These are phyloP conservation scores for Symbiotaphrina buchneri DNA, from an alignment of 495 filamentous ascomycete species.

Conservation along the genomic window DNA sequence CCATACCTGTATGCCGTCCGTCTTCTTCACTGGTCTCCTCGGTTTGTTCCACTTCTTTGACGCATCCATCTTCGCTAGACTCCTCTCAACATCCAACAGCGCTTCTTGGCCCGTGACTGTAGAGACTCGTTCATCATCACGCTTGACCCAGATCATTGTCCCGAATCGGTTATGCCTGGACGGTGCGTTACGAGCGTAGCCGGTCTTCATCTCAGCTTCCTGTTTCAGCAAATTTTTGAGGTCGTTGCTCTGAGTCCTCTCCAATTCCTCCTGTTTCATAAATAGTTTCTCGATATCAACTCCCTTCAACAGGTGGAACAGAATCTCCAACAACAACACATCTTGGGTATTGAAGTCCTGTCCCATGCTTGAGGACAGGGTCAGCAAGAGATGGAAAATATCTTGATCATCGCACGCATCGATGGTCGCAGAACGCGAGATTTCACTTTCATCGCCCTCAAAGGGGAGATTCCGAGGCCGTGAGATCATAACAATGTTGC, in stretches of 20 bases:
- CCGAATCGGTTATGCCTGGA: slow-evolving; percentile 88
- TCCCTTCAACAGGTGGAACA: slow-evolving; percentile 84
- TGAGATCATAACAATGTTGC: slow-evolving; percentile 71
- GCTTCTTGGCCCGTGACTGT: slow-evolving; percentile 77
- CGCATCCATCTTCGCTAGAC: slow-evolving; percentile 72
- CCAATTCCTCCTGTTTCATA: slow-evolving; percentile 48
- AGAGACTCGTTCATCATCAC: slow-evolving; percentile 50
- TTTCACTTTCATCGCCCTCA: slow-evolving; percentile 67
- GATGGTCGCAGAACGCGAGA: slow-evolving; percentile 69
- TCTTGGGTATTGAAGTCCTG: slow-evolving; percentile 85
- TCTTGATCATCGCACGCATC: slow-evolving; percentile 80
- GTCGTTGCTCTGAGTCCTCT: slow-evolving; percentile 45
- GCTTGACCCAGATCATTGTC: slow-evolving; percentile 92
- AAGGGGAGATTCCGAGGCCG: slow-evolving; percentile 32
- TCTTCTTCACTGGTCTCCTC: slow-evolving; percentile 33
- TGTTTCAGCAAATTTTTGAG: slow-evolving; percentile 48
- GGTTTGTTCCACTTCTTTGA: slow-evolving; percentile 84
- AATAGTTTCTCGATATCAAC: slow-evolving; percentile 74
- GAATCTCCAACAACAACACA: slow-evolving; percentile 60
- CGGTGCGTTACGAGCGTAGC: slow-evolving; percentile 57
- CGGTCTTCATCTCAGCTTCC: slow-evolving; percentile 58
- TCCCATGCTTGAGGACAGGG: slow-evolving; percentile 71
- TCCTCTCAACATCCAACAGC: slow-evolving; percentile 46
- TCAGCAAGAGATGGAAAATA: slow-evolving; percentile 63
- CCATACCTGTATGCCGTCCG: too few species aligned